Base-by-base conservation (phyloP, 2,329 filamentous ascomycete species). In the Torrubiellomyces zombiae region DNA sequence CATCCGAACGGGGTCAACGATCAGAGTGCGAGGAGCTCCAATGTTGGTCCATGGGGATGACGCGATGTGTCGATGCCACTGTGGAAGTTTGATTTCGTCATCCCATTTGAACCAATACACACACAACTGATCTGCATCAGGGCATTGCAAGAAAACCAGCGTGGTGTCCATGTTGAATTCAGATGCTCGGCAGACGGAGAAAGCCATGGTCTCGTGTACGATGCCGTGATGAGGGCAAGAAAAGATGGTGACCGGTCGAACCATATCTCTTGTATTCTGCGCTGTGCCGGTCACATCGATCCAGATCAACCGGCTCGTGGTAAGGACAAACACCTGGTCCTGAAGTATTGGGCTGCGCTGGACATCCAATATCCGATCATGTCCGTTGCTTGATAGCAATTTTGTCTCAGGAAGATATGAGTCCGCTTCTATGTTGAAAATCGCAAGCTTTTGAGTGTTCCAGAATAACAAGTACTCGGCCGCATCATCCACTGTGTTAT, bases 311-410 rank as follows among this genome's bases (percentile, higher is more conserved):
- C 50, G 51, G 1, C 51, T 52, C 9, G 56, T 59, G 1, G 71
- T 79, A 21, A 79, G 47, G 7, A 78, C 48, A 28, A 72, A 65
- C 2, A 70, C 37, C n/a, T 66, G 58, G 14, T 53, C 50, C 5
- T 52, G 47, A 26, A 60, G 49, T 3, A 44, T 38, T 1, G 58
- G 56, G 29, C 63, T 64, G 7, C 45, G 37, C 32, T 57, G 56
- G 2, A 72, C 39, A 37, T 76, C 64, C 29, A 81, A 41, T 23
- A 81, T 63, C 10, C 33, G 38, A 25, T 58, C 54, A 14, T 39
- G 33, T 2, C 37, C 44, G 7, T 22, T 28, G 21, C 33, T 40
- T 12, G 37, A 30, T 8, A 47, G 26, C 5, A 38, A 30, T 8
- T 47, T 40, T 9, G 46, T 34, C 18, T 32, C 33, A 6, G 44